Evolutionary conservation across 768 basidiomycete species (phyloP).

Genomic region (Kwoniella sp.): DNA sequence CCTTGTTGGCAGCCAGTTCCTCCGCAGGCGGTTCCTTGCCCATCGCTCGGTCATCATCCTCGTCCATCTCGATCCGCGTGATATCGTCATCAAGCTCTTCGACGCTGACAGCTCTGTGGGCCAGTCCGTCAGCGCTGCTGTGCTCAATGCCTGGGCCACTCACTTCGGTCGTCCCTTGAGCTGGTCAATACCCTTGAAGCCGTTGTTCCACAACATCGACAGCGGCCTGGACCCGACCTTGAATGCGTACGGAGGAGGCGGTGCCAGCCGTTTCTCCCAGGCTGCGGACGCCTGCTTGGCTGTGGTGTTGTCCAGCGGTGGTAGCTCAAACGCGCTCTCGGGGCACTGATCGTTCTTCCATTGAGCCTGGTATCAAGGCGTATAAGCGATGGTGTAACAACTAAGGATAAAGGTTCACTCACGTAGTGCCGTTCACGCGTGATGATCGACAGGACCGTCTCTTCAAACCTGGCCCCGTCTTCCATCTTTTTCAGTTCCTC

Average conservation of each 20-base stretch:
- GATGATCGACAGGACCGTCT: conserved; percentile 37
- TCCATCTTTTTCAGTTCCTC: conserved; percentile 38
- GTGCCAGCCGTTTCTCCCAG: conserved; percentile 26
- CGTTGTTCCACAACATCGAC: conserved; percentile 31
- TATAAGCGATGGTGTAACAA: neutral
- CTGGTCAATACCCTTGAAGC: conserved; percentile 35
- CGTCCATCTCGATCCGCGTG: conserved; percentile 23
- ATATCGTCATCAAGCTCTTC: conserved; percentile 29
- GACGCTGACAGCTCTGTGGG: conserved; percentile 16
- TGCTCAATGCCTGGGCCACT: conserved; percentile 2
- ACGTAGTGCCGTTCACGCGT: conserved; percentile 37
- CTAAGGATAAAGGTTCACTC: conserved; percentile 5
- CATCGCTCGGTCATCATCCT: conserved; percentile 39
- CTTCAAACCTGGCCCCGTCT: conserved; percentile 37
- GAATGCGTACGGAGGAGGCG: conserved; percentile 24
- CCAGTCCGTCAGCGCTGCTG: neutral
- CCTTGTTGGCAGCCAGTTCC: conserved; percentile 11
- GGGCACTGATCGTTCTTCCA: conserved; percentile 46
- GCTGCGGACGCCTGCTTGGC: conserved; percentile 22
- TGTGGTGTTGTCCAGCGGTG: conserved; percentile 18
- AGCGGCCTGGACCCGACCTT: conserved; percentile 33
- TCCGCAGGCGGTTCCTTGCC: conserved; percentile 23
- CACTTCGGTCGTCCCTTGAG: conserved; percentile 35
- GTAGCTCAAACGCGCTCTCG: conserved; percentile 35
- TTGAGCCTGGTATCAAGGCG: conserved; percentile 29